Base-by-base conservation (phyloP, 2,329 filamentous ascomycete species). In the Chaetomium strumarium region DNA sequence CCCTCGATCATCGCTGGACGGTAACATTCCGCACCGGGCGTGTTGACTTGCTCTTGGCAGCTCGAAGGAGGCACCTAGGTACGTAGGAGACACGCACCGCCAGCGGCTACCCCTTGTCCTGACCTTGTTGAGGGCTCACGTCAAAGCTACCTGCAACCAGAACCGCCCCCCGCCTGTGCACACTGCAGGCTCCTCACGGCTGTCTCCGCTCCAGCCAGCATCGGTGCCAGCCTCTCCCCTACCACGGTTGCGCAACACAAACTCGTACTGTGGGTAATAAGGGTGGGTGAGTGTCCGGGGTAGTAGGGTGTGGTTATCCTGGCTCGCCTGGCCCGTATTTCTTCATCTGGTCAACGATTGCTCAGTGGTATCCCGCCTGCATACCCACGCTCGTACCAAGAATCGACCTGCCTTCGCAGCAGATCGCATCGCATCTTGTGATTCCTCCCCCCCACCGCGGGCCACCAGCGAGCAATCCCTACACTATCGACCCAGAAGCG, bases 311-410 rank as follows among this genome's bases (percentile, higher is more conserved):
- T 34, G 50, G 49, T 51, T 57, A 57, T 53, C 59, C 55, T 55
- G 56, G 52, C 55, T 55, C 24, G n/a, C n/a, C n/a, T n/a, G n/a
- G n/a, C n/a, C n/a, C n/a, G n/a, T n/a, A n/a, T n/a, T 43, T 49
- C 31, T 46, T 55, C 58, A 49, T 49, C 46, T 51, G 44, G 46
- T 50, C 52, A 54, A 47, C 53, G 52, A 58, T 51, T 58, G 50
- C 53, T 57, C 51, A 43, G 55, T 55, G 55, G 52, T 53, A 57
- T 60, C 55, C 58, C 58, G 56, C 60, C 58, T 57, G 57, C 60
- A 60, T 46, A 46, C 55, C 53, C 56, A 58, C 57, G 37, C 41
- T 49, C 51, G 38, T 58, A 55, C 51, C 55, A 57, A 59, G 49
- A 58, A 57, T 37, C 48, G 37, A 43, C 52, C 45, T 34, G 38